Percentiles rank a stretch among this genome's conserved stretches.
Conservation (phyloP, 164 flowering plant genomes). For the Piper betle region DNA sequence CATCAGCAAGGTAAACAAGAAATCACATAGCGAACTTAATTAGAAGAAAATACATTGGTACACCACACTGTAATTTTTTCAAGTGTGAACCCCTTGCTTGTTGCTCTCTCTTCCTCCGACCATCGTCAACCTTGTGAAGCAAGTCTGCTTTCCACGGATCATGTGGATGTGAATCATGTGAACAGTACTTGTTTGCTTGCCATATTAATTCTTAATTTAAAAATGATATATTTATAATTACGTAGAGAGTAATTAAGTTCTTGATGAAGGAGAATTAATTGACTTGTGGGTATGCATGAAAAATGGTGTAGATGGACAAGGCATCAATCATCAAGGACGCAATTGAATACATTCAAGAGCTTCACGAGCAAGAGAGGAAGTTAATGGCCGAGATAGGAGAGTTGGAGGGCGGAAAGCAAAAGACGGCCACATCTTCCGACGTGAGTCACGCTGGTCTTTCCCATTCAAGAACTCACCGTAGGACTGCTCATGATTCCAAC, state of each 20-base stretch:
- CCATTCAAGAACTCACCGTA: conserved; percentile 13
- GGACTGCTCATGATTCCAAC: conserved; percentile 27
- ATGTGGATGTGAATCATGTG: neutral
- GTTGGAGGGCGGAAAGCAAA: conserved; percentile 30
- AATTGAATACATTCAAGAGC: conserved; percentile 53
- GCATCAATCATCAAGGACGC: conserved; percentile 85
- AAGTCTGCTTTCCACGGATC: neutral
- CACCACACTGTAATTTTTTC: no score
- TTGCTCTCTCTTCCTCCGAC: neutral
- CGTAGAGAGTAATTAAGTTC: no score
- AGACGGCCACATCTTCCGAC: conserved; percentile 10
- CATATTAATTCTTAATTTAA: no score
- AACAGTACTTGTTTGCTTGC: no score
- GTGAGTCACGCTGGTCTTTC: neutral
- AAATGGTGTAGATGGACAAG: conserved; percentile 54
- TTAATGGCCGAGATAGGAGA: conserved; percentile 45
- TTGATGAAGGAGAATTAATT: neutral
- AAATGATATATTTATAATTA: no score
- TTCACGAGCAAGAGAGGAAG: conserved; percentile 52
- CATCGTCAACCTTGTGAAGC: neutral
- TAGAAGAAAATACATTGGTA: no score
- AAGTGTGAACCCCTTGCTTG: no score
- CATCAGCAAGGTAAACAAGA: conserved; percentile 62
- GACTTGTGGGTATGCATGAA: neutral
- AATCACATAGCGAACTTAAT: no score